Percentiles rank a stretch among this genome's conserved stretches.
Evolutionary conservation across 495 filamentous ascomycete genomes (phyloP).

Genomic region (Mycothermus thermophilus): DNA sequence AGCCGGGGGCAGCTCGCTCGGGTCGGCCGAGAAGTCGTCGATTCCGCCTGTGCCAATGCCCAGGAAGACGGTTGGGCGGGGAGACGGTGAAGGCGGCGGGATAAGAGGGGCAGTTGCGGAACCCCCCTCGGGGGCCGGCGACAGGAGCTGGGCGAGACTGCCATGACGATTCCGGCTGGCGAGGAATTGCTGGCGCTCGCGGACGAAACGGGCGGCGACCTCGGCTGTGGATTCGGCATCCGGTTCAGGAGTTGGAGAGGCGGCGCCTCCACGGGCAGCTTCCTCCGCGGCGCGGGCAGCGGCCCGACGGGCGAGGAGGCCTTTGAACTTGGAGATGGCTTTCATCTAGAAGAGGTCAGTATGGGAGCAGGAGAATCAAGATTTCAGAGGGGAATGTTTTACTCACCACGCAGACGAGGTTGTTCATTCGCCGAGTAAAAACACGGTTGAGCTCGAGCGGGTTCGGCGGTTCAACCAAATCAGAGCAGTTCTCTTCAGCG

Average conservation of each 20-base stretch:
- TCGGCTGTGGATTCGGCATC: conserved; percentile 24
- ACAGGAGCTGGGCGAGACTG: conserved; percentile 27
- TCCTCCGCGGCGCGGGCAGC: not conserved
- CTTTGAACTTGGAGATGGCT: conserved; percentile 80
- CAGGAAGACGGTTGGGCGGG: conserved; percentile 28
- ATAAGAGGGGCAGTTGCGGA: no score
- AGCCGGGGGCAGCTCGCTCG: conserved; percentile 11
- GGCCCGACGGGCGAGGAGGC: conserved; percentile 16
- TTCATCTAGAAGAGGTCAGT: conserved; percentile 50
- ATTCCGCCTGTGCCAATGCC: conserved; percentile 53
- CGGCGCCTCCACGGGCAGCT: conserved; percentile 19
- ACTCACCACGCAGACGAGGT: conserved; percentile 72
- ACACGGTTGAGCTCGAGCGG: conserved; percentile 80
- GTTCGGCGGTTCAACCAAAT: conserved; percentile 66
- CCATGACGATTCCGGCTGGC: conserved; percentile 3
- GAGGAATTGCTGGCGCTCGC: conserved; percentile 25
- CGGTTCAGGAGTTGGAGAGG: conserved; percentile 14
- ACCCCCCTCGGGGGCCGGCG: no score
- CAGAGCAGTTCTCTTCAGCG: conserved; percentile 72
- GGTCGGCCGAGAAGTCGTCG: conserved; percentile 18
- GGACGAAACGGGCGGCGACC: conserved; percentile 25
- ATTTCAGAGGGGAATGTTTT: not conserved
- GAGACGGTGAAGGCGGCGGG: not conserved
- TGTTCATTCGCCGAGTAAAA: conserved; percentile 75
- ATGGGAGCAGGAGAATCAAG: not conserved